These are phyloP conservation scores for Leccinum disarticulatum DNA, from an alignment of 768 basidiomycete species.

Conservation along the genomic window DNA sequence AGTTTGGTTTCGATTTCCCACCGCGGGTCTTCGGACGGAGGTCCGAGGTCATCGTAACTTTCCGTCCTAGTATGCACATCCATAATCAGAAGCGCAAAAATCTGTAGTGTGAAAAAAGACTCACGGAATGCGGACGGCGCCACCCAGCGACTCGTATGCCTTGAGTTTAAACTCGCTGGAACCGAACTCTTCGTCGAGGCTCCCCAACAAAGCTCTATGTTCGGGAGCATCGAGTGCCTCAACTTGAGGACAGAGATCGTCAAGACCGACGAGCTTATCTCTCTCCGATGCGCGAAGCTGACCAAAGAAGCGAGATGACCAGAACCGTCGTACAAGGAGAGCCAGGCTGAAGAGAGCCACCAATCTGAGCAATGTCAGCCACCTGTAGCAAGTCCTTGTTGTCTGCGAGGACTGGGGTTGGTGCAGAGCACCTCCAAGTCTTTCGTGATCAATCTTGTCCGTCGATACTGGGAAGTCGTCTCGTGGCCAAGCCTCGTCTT, in stretches of 20 bases:
- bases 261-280: background rate
- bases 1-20: slow-evolving; percentile 32
- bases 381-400: background rate
- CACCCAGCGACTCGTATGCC: slow-evolving; percentile 35
- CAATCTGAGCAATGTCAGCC: background rate
- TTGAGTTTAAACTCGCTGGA: slow-evolving; percentile 28
- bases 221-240: slow-evolving; percentile 12
- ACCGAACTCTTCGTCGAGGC: slow-evolving; percentile 27
- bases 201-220: slow-evolving; percentile 19
- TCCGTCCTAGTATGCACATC: slow-evolving; percentile 44
- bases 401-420: background rate
- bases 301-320: background rate
- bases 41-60: slow-evolving; percentile 49
- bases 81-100: no score
- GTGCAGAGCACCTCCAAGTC: background rate
- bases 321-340: slow-evolving; percentile 9
- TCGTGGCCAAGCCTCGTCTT: background rate
- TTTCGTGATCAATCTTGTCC: slow-evolving; percentile 17
- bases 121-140: slow-evolving; percentile 37
- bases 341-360: slow-evolving; percentile 11
- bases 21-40: slow-evolving; percentile 47
- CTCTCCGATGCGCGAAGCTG: background rate
- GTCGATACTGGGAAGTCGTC: background rate
- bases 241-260: slow-evolving; percentile 29
- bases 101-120: background rate